Base-by-base conservation (phyloP, 176 grass and related monocot genomes). In the Elymus sibiricus region DNA sequence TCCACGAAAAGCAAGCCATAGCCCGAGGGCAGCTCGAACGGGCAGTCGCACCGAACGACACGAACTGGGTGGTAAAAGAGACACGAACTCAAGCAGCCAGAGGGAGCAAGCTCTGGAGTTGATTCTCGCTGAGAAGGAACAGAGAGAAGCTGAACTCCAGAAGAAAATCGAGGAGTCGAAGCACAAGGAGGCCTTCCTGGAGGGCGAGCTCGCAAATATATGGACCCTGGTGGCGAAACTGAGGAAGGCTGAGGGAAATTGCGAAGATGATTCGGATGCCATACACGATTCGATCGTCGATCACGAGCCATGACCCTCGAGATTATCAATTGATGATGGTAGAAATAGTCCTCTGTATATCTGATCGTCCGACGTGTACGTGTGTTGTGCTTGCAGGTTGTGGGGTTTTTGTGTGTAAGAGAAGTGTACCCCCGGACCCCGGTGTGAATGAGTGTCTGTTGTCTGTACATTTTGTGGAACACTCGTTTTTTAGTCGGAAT, bases 191-290 rank as follows among this genome's bases (percentile, higher is more conserved):
- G 90, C 90, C 14, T 97, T 91, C 65, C 85, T 99, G 79, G 97
- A 99, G 82, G 93, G 90, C 63, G 97, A 97, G 70, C 94, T 99
- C 16, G 94, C 94, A 6, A 97, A 97, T 74, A 99, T 99, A 94
- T 99, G 97, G 94, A 90, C 94, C 82, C 82, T 92, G 55, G 94
- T 99, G 65, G 92, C 97, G 1, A 97, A 99, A 86, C 70, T 96
- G 77, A 97, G 92, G 85, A 99, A 93, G 43, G 82, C 90, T 46
- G 92, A 83, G 64, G 85, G 77, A 79, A 22, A 22, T 1, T 84
- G 83, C 40, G 59, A 85, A 22, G 89, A 87, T 49, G 83, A 88
- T 93, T 86, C 76, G 2, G 92, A 76, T 43, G 78, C 38, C 66
- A 91, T 82, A 35, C 86, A 84, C 70, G 80, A 89, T 75, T 26